Base-by-base conservation (phyloP, 805 yeast genomes). In the Torulaspora gathmanii region DNA sequence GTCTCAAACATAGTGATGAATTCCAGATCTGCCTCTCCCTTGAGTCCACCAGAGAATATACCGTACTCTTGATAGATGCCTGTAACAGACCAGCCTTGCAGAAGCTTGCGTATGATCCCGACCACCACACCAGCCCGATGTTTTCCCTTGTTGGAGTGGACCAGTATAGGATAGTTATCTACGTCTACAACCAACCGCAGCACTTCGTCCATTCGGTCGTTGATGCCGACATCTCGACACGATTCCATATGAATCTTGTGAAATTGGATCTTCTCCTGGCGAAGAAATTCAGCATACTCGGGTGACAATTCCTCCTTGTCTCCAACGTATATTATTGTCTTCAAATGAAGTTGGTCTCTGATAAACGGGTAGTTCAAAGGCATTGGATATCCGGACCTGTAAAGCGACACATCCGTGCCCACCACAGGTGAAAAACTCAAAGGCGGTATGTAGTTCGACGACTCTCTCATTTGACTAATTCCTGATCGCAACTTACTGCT, bases 141-240 rank as follows among this genome's bases (percentile, higher is more conserved):
- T 64, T 93, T 93, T n/a, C 99, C 99, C 69, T 91, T 91, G 65
- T 93, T 88, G 3, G 96, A 88, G 63, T 93, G 98, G 10, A 91
- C 77, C 45, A 91, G 70, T 10, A 91, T 79, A 1, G 99, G 99
- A 61, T 84, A 87, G 61, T 89, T 89, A 11, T 80, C 78, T 37
- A 71, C 72, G 55, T 83, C 76, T 26, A 81, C 61, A 39, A 85
- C 70, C 29, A 83, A 56, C 45, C 75, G 70, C 33, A 85, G 67
- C 1, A 86, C 82, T 17, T 66, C 60, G 19, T 78, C 70, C 46
- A 89, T 73, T 2, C 82, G 76, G 5, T 70, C 70, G 3, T 81
- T 77, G 51, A 73, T 69, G 60, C 82, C 81, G 2, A 89, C 86
- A 57, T 86, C 95, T 45, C 81, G 80, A n/a, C 85, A 83, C 5